These are phyloP conservation scores for Chaetomium olivaceum DNA, from an alignment of 2,329 filamentous ascomycete species.

Conservation along the genomic window DNA sequence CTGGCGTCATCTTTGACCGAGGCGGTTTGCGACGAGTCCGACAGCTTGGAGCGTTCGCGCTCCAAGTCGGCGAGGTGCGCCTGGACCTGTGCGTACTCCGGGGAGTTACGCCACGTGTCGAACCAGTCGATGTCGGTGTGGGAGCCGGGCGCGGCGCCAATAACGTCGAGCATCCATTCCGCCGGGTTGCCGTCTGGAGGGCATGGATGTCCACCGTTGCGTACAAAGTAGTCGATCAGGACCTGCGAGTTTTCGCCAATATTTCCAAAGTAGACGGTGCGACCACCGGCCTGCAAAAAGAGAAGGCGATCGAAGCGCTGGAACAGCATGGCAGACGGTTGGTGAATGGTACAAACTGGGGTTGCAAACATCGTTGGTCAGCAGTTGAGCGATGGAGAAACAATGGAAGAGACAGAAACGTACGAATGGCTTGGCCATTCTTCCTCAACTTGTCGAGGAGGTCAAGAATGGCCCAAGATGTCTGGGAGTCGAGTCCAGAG, in stretches of 20 bases:
- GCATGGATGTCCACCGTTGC: conserved; percentile 66
- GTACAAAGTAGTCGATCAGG: conserved; percentile 74
- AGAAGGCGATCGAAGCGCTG: conserved; percentile 83
- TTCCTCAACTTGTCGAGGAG: conserved; percentile 87
- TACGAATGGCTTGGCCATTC: conserved; percentile 84
- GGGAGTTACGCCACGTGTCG: conserved; percentile 59
- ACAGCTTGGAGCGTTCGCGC: conserved; percentile 54
- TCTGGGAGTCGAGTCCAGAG: conserved; percentile 89
- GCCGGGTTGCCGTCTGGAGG: conserved; percentile 73
- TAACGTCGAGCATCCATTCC: conserved; percentile 73
- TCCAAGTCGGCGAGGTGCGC: conserved; percentile 60
- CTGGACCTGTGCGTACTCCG: conserved; percentile 58
- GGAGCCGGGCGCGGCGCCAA: conserved; percentile 64
- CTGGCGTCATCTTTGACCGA: conserved; percentile 40
- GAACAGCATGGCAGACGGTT: conserved; percentile 94
- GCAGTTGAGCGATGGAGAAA: too few relatives aligned
- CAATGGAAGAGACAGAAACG: too few relatives aligned
- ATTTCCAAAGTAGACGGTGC: conserved; percentile 79
- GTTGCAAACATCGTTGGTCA: too few relatives aligned
- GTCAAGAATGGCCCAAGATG: conserved; percentile 87
- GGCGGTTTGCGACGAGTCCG: conserved; percentile 43
- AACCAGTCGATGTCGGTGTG: conserved; percentile 66
- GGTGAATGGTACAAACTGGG: conserved; percentile 98
- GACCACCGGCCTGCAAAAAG: conserved; percentile 73
- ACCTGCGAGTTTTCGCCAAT: conserved; percentile 70